Evolutionary conservation across 306 rosid genomes (phyloP).

Genomic region (Begonia fuchsioides): DNA sequence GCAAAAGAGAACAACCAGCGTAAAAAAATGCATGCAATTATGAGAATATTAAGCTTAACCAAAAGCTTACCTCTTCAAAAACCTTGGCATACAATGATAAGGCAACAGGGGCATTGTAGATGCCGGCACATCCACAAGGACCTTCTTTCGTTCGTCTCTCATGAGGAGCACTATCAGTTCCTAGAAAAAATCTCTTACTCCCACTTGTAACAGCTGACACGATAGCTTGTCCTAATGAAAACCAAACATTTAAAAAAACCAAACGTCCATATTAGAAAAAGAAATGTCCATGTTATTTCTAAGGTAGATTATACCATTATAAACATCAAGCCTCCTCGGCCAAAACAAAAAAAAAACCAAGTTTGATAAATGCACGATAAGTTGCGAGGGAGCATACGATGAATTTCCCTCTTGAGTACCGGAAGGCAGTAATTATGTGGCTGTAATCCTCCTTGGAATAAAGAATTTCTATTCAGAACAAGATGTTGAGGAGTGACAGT

Average conservation of each 20-base stretch:
- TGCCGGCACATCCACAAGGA: constrained; percentile 85
- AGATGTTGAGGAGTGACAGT: constrained; percentile 94
- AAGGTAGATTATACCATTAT: neutral
- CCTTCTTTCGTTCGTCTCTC: constrained; percentile 65
- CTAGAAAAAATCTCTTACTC: constrained; percentile 72
- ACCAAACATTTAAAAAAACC: constrained; percentile 1
- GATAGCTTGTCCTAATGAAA: constrained; percentile 50
- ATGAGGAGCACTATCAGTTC: constrained; percentile 95
- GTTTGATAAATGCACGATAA: neutral
- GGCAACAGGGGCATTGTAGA: constrained; percentile 74
- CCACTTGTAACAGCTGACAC: constrained; percentile 78
- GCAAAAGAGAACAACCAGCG: too few relatives aligned
- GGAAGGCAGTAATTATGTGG: constrained; percentile 89
- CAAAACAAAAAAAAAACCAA: neutral
- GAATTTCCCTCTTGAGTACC: constrained; percentile 70
- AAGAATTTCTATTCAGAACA: constrained; percentile 62
- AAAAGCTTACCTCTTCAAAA: constrained; percentile 68
- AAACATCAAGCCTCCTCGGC: neutral
- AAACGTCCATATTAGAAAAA: too few relatives aligned
- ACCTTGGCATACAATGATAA: constrained; percentile 71
- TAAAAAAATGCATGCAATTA: neutral
- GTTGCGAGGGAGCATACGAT: constrained; percentile 30
- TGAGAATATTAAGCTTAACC: neutral
- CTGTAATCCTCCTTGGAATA: constrained; percentile 88
- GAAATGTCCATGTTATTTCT: neutral